Evolutionary conservation across 257 asterid species (phyloP).

Genomic region (Primulina eburnea): DNA sequence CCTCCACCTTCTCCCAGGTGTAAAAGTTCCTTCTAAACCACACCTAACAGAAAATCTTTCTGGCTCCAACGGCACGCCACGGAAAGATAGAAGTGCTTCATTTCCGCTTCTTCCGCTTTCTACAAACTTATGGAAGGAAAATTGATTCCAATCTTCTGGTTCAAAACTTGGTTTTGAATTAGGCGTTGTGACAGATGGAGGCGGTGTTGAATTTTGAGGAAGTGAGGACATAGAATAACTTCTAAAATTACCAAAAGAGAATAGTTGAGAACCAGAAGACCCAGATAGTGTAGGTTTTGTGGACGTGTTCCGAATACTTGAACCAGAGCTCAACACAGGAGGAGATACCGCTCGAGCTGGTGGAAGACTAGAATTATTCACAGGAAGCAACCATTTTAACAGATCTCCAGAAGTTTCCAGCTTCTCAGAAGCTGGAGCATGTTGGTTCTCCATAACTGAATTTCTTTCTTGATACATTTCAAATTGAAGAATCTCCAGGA

Average conservation of each 20-base stretch:
- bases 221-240: constrained; percentile 97
- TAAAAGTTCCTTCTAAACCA: constrained; percentile 94
- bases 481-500: constrained; percentile 91
- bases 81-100: constrained; percentile 78
- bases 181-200: constrained; percentile 52
- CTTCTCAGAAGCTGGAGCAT: constrained; percentile 34
- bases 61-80: constrained; percentile 88
- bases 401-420: constrained; percentile 79
- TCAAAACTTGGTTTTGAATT: constrained; percentile 49
- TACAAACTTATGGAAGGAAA: constrained; percentile 59
- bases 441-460: constrained; percentile 41
- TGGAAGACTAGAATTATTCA: constrained; percentile 79
- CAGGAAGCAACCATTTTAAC: constrained; percentile 90
- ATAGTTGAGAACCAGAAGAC: constrained; percentile 82
- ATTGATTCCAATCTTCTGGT: constrained; percentile 74
- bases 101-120: constrained; percentile 52
- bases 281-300: constrained; percentile 53
- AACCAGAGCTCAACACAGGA: constrained; percentile 58
- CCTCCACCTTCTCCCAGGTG: constrained; percentile 98
- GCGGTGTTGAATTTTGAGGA: constrained; percentile 62
- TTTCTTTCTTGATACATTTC: constrained; percentile 67
- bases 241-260: constrained; percentile 85
- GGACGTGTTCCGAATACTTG: constrained; percentile 70
- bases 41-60: constrained; percentile 93
- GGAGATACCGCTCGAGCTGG: constrained; percentile 69